Evolutionary conservation across 1,284 basidiomycete species (phyloP).

Genomic region (Austroboletus niveus): DNA sequence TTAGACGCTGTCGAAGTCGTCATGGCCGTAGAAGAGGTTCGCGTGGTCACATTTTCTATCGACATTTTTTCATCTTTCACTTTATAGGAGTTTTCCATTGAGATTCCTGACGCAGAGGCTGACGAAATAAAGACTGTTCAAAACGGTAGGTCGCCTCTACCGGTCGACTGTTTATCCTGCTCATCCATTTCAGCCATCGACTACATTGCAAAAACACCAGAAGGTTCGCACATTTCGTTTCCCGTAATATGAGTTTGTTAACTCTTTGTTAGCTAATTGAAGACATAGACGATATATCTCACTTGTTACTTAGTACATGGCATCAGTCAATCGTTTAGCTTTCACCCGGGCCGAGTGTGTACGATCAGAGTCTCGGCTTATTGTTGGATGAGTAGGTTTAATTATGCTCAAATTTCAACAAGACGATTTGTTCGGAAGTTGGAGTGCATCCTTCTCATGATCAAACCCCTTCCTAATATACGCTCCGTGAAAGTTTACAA

Average conservation of each 20-base stretch:
- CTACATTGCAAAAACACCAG: slow-evolving; percentile 94
- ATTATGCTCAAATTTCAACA: slow-evolving; percentile 1
- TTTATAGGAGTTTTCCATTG: slow-evolving; percentile 78
- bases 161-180: slow-evolving; percentile 2
- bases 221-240: slow-evolving; percentile 51
- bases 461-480: no score
- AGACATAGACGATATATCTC: slow-evolving; percentile 8
- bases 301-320: slow-evolving; percentile 23
- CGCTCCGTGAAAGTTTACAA: no score
- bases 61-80: background rate
- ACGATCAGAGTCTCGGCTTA: background rate
- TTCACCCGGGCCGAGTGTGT: background rate
- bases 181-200: slow-evolving; percentile 73
- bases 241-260: slow-evolving; percentile 3
- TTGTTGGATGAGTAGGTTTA: slow-evolving; percentile 3
- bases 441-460: background rate
- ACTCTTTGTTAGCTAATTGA: slow-evolving; percentile 26
- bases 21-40: slow-evolving; percentile 98
- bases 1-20: slow-evolving; percentile 98
- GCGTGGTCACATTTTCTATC: slow-evolving; percentile 9
- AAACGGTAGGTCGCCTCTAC: slow-evolving; percentile 63
- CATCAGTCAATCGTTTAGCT: slow-evolving; percentile 16
- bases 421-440: slow-evolving; percentile 9
- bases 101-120: slow-evolving; percentile 98
- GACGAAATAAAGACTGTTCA: slow-evolving; percentile 95